Evolutionary conservation across 2,329 filamentous ascomycete genomes (phyloP), one percentile per base, ranked within the genome.

Genomic region (Pezicula carpinea): DNA sequence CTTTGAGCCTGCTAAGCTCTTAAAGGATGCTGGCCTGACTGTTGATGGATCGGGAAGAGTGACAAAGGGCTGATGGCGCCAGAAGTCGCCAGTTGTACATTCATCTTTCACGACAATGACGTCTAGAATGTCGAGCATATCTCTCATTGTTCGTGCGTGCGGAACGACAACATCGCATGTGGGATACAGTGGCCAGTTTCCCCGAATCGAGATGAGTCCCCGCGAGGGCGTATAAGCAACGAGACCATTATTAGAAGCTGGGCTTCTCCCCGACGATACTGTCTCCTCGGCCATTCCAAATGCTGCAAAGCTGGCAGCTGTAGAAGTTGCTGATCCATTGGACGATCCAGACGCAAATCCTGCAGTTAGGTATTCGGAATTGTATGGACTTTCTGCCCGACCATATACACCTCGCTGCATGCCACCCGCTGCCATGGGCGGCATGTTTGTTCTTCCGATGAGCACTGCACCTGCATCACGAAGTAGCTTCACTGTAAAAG

Each of bases 361-460:
- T 3, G 75, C 76, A 0, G 77, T 69, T 2, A 79, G 63, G 43
- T 76, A 82, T 0, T 72, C 66, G 0, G 57, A 45, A 44, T 80
- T 80, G 53, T 82, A 81, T 0, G 78, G 77, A 21, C 70, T 76
- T 54, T 80, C 76, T 0, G 78, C 74, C 2, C 77, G 67, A 0
- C 78, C 77, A 49, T 79, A 79, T 0, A 76, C 52, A 0, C 78
- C 78, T 7, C 78, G 66, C 49, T 80, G 76, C 69, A 78, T 79
- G 0, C 78, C 78, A 0, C 76, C 77, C 17, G 73, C 71, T 13
- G 77, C 78, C 76, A 81, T 80, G 0, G 78, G 73, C 0, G 75
- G 78, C 72, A 81, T 79, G 47, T 82, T 83, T 0, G 79, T 80
- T 36, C 72, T 69, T 0, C 79, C 79, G 0, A 80, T 64, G 18